Evolutionary conservation across 1,139 yeast species (phyloP).

Genomic region (Pneumocystis carinii): DNA sequence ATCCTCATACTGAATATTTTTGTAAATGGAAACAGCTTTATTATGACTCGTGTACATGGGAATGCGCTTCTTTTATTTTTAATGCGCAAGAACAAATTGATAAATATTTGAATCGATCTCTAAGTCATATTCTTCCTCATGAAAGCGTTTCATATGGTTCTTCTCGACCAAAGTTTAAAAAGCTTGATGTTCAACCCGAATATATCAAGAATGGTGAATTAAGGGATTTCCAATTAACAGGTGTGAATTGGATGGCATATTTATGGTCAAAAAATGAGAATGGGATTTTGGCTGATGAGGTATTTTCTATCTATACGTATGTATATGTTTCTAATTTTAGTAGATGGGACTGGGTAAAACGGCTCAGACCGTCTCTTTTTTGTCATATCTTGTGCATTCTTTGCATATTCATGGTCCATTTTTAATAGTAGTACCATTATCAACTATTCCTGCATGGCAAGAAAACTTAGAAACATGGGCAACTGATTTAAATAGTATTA

Average conservation of each 20-base stretch:
- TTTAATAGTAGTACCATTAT: conserved; percentile 84
- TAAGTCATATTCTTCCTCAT: conserved; percentile 73
- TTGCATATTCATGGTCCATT: conserved; percentile 96
- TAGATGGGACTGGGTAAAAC: conserved; percentile 95
- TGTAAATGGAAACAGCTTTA: conserved; percentile 90
- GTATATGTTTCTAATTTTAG: neutral
- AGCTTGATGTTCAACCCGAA: conserved; percentile 70
- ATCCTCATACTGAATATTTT: conserved; percentile 35
- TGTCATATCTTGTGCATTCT: conserved; percentile 88
- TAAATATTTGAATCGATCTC: conserved; percentile 64
- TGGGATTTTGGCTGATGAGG: conserved; percentile 91
- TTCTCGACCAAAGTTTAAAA: conserved; percentile 72
- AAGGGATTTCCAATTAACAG: conserved; percentile 94
- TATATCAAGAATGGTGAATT: conserved; percentile 84
- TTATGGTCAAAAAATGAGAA: conserved; percentile 95
- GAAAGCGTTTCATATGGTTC: conserved; percentile 59
- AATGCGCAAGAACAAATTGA: conserved; percentile 75
- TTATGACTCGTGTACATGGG: conserved; percentile 97
- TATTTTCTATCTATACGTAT: conserved; percentile 12
- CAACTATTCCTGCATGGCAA: conserved; percentile 98
- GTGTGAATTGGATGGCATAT: conserved; percentile 98
- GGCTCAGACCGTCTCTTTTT: conserved; percentile 87
- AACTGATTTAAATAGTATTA: conserved; percentile 84
- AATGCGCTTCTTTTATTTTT: conserved; percentile 76
- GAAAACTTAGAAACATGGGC: conserved; percentile 97